These are phyloP conservation scores for Cymbopogon citratus DNA, from an alignment of 176 grass and related monocot species.

Conservation along the genomic window DNA sequence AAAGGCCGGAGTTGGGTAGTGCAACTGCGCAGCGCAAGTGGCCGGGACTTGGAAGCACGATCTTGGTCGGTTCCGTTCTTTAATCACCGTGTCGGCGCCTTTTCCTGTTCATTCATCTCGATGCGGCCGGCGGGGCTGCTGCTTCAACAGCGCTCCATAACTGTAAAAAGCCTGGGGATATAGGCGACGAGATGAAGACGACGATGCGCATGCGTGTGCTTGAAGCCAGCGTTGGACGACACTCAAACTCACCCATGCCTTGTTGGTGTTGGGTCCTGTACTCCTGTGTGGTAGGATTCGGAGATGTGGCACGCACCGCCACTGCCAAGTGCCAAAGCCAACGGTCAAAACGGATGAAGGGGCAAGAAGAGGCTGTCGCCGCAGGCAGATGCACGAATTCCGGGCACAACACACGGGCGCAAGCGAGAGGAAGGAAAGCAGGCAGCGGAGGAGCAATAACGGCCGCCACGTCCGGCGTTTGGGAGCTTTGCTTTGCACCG, in stretches of 20 bases:
- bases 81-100: slow-evolving; percentile 21
- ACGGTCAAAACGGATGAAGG: too few relatives aligned
- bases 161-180: not conserved
- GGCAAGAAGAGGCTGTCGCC: too few relatives aligned
- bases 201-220: too few relatives aligned
- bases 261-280: not conserved
- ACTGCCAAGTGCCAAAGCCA: not conserved
- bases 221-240: not conserved
- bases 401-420: not conserved
- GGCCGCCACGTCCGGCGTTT: too few relatives aligned
- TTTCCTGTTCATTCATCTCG: not conserved
- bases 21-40: not conserved
- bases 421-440: not conserved
- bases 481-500: not conserved
- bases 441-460: not conserved
- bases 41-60: slow-evolving; percentile 21
- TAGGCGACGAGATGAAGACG: not conserved
- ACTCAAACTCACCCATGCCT: not conserved
- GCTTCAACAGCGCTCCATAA: not conserved
- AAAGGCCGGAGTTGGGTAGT: not conserved
- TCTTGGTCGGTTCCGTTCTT: slow-evolving; percentile 37
- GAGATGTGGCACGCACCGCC: not conserved
- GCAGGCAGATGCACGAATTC: not conserved
- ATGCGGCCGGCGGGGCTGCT: not conserved
- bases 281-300: not conserved